Base-by-base conservation (phyloP, 768 basidiomycete species). In the Nevesoporus exiguus region DNA sequence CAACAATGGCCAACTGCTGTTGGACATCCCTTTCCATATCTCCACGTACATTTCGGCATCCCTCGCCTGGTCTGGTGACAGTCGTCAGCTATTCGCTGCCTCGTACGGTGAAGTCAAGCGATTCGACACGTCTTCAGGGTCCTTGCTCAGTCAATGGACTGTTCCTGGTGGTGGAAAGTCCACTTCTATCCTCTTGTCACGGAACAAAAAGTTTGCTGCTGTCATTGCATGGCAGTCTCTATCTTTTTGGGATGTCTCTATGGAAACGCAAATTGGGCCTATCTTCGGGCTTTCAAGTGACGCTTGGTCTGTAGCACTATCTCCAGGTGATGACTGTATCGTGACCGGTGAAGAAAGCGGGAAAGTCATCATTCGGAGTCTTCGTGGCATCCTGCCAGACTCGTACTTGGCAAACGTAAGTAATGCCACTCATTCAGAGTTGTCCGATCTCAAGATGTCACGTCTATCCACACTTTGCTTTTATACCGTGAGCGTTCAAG, bases 41-140 rank as follows among this genome's bases (percentile, higher is more conserved):
- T 36, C 11, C 34, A 14, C 11, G 1, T 14, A 14, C 4, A 8
- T 5, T 3, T 15, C 34, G 0, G 30, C 42, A 2, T 13, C 48
- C n/a, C 37, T 58, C 15, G 46, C 40, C 14, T 58, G 54, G 57
- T 55, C 49, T 0, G 17, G 27, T 9, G 49, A 60, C 14, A 36
- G 58, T n/a, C 30, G n/a, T 24, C 24, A 51, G 5, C 15, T 59
- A 3, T 51, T 51, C 17, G 47, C 44, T 43, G 36, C 25, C 5
- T 56, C 54, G 10, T 14, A 14, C 2, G 22, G 46, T 8, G 27
- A 36, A 40, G 48, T 31, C 40, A 48, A 42, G 21, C 14, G 34
- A 31, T 44, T 59, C 22, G 55, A 59, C 5, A 5, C 43, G 8
- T 56, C 47, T 9, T 52, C 46, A 0, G 45, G 49, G 9, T 30